A percentile compares a stretch with the other conserved stretches of the same genome.
These are phyloP conservation scores for Colletotrichum scovillei DNA, from an alignment of 2,329 filamentous ascomycete species.

Conservation along the genomic window DNA sequence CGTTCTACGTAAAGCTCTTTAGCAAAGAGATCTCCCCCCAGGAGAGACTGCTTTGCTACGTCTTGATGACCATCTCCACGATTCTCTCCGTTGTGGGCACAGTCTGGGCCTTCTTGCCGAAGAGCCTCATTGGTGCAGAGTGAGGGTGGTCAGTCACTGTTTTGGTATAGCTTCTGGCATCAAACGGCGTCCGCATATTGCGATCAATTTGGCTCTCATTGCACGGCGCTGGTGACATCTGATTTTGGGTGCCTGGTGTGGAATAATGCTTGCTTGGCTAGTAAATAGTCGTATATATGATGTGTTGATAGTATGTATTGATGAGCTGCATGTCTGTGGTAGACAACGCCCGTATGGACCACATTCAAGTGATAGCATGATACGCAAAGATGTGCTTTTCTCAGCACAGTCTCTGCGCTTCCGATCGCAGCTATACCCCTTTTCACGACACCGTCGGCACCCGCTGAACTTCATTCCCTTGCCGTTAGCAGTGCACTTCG, in stretches of 20 bases:
- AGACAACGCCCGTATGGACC: not conserved
- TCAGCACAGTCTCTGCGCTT: constrained; percentile 30
- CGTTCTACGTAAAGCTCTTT: constrained; percentile 93
- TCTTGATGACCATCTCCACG: constrained; percentile 75
- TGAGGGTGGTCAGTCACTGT: constrained; percentile 37
- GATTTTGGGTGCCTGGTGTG: not conserved
- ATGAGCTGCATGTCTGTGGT: not conserved
- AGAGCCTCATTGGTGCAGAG: constrained; percentile 73
- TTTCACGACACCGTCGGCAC: constrained; percentile 22
- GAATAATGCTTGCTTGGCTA: not conserved
- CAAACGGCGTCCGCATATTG: not conserved
- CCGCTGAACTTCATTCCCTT: constrained; percentile 2
- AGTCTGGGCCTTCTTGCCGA: constrained; percentile 88
- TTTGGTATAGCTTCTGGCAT: constrained; percentile 1
- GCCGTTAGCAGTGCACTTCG: not conserved
- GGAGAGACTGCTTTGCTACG: constrained; percentile 76
- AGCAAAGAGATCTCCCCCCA: constrained; percentile 72
- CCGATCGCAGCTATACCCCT: constrained; percentile 44
- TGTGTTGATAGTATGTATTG: not conserved
- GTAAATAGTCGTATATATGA: not conserved
- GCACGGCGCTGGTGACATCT: constrained; percentile 11
- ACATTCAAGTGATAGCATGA: not conserved
- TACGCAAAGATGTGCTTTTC: too few relatives aligned
- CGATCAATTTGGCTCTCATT: constrained; percentile 3
- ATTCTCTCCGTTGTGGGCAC: constrained; percentile 82